A percentile compares a stretch with the other conserved stretches of the same genome.
Evolutionary conservation across 768 basidiomycete genomes (phyloP).

Genomic region (Mrakia frigida): DNA sequence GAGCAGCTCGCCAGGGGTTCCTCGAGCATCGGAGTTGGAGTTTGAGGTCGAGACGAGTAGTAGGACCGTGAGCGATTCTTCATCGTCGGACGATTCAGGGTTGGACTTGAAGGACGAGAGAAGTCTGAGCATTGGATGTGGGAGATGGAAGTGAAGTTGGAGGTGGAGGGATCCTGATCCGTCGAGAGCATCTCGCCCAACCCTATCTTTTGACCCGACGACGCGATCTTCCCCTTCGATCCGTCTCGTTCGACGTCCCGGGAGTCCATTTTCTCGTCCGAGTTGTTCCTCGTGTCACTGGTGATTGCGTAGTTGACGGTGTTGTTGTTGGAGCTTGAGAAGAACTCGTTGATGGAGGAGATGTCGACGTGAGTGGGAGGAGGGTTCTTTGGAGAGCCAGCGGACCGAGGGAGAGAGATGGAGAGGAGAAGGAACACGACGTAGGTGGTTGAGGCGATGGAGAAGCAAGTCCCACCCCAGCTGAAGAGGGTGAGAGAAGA

Average conservation of each 20-base stretch:
- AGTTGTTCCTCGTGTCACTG: neutral
- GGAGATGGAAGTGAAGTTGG: neutral
- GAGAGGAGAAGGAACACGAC: constrained; percentile 5
- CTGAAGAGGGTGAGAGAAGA: neutral
- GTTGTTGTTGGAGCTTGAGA: neutral
- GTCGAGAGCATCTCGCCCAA: neutral
- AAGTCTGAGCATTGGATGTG: neutral
- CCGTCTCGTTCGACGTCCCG: neutral
- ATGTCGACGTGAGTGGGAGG: neutral
- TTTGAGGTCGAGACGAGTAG: neutral
- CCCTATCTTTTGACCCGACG: neutral
- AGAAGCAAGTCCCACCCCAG: neutral
- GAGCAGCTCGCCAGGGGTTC: neutral
- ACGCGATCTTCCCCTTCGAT: neutral
- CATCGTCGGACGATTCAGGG: neutral
- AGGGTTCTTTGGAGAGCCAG: neutral
- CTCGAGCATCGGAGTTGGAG: neutral
- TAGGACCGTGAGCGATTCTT: neutral
- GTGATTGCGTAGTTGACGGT: neutral
- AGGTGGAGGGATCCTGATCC: neutral
- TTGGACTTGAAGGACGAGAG: neutral
- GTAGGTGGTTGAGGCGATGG: neutral
- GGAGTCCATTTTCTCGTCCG: neutral
- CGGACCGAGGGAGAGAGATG: constrained; percentile 11
- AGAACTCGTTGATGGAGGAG: neutral